phyloP scores from a whole-genome alignment of 2,329 filamentous ascomycete genomes.

The Neoarthrinium moseri region DNA sequence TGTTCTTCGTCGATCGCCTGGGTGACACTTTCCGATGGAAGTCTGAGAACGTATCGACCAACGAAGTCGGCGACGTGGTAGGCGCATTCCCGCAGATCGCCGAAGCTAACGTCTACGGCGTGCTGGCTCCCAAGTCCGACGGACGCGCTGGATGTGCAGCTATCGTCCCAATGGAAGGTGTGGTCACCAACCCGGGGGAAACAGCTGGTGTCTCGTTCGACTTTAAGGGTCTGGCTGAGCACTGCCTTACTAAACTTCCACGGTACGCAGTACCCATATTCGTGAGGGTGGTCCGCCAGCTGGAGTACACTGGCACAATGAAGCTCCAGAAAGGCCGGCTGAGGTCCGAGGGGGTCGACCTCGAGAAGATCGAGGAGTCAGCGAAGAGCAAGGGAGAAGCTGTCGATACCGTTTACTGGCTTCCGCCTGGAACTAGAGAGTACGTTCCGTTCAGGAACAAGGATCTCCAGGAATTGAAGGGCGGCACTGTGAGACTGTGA shows the following conservation, averaged over 20 bases:
- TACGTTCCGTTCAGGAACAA: conserved; percentile 34
- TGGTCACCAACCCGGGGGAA: conserved; percentile 18
- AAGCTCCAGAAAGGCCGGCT: conserved; percentile 43
- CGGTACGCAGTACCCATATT: conserved; percentile 45
- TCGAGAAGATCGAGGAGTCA: conserved; percentile 29
- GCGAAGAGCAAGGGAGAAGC: conserved; percentile 29
- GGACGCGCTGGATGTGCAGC: conserved; percentile 41
- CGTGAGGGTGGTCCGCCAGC: conserved; percentile 32
- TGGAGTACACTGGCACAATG: conserved; percentile 44
- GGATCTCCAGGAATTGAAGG: neutral
- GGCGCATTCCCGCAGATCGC: conserved; percentile 36
- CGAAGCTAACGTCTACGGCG: conserved; percentile 43
- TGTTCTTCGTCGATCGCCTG: conserved; percentile 67
- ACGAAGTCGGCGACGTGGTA: conserved; percentile 40
- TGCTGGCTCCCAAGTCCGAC: conserved; percentile 40
- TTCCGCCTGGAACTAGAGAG: conserved; percentile 26
- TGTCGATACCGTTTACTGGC: conserved; percentile 34
- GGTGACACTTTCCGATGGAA: conserved; percentile 73
- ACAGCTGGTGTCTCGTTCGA: conserved; percentile 26
- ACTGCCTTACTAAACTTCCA: conserved; percentile 36
- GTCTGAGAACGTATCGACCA: conserved; percentile 44
- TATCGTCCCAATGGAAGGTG: conserved; percentile 33
- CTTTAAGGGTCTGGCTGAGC: conserved; percentile 29
- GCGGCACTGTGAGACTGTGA: conserved; percentile 1
- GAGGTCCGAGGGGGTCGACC: conserved; percentile 39